Evolutionary conservation across 169 alveolate genomes (phyloP).

Genomic region (Plasmodium gallinaceum): DNA sequence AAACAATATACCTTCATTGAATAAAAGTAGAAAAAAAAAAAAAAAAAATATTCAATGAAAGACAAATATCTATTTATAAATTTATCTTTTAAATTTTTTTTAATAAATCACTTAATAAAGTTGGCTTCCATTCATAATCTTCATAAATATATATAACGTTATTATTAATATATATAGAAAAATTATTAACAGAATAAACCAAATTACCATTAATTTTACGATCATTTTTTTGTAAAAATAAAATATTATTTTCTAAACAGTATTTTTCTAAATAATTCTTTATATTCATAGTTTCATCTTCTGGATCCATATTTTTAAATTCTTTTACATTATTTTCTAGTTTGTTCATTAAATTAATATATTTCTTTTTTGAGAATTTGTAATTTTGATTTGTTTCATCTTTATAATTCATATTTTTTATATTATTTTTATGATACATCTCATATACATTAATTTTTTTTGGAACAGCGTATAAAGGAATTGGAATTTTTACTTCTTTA

Average conservation of each 20-base stretch:
- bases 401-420: constrained; percentile 9
- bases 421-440: constrained; percentile 19
- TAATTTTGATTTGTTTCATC: constrained; percentile 15
- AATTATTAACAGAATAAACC: constrained; percentile 51
- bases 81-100: constrained; percentile 14
- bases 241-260: constrained; percentile 53
- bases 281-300: constrained; percentile 60
- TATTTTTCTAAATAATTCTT: constrained; percentile 41
- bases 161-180: constrained; percentile 62
- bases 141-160: constrained; percentile 56
- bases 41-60: neutral
- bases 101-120: constrained; percentile 37
- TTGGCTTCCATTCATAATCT: constrained; percentile 61
- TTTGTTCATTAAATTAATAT: constrained; percentile 43
- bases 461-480: constrained; percentile 64
- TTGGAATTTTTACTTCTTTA: constrained; percentile 66
- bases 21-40: neutral
- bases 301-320: constrained; percentile 14
- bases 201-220: constrained; percentile 69
- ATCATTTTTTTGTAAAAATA: constrained; percentile 57
- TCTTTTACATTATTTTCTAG: constrained; percentile 44
- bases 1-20: neutral
- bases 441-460: constrained; percentile 46
- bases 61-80: neutral
- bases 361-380: constrained; percentile 54